Base-by-base conservation (phyloP, 495 filamentous ascomycete genomes). In the Pseudevernia furfuracea region DNA sequence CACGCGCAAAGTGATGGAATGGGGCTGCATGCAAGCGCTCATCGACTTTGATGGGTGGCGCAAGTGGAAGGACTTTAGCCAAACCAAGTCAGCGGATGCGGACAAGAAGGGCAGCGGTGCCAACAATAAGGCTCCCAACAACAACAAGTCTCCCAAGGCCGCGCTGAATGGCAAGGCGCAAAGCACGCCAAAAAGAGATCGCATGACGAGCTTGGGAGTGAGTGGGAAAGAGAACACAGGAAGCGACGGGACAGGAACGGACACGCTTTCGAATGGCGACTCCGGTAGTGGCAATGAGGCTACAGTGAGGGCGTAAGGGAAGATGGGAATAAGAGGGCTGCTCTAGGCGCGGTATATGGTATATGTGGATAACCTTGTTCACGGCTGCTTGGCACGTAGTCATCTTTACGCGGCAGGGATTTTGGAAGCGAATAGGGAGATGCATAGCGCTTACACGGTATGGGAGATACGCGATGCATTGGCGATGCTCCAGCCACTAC, bases 21-120 rank as follows among this genome's bases (percentile, higher is more conserved):
- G 94, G 94, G 94, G 94, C 67, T 98, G 94, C 78, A 71, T 98
- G 81, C 94, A 97, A 80, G 95, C 95, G 25, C 79, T 98, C 60
- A 98, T 98, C 74, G 94, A 98, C 79, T 97, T 92, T 69, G 94
- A 97, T 71, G 94, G 94, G 60, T 98, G 94, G 94, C 86, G 92
- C 52, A 90, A 92, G 75, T 98, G 94, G 94, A 96, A 96, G 70
- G 87, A 91, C 66, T 92, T 86, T 70, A 79, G 83, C 36, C 71
- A 64, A 6, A 55, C 48, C n/a, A 61, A 64, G 28, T 17, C 65
- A 6, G 36, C 46, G 15, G 17, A 59, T n/a, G 25, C 30, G 21
- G 60, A 46, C 21, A 61, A 68, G 53, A 66, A 68, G 48, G 60
- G 28, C 36, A 23, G 37, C 12, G 60, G 44, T 8, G 32, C 23